Base-by-base conservation (phyloP, 2,329 filamentous ascomycete genomes). In the Exophiala sideris region DNA sequence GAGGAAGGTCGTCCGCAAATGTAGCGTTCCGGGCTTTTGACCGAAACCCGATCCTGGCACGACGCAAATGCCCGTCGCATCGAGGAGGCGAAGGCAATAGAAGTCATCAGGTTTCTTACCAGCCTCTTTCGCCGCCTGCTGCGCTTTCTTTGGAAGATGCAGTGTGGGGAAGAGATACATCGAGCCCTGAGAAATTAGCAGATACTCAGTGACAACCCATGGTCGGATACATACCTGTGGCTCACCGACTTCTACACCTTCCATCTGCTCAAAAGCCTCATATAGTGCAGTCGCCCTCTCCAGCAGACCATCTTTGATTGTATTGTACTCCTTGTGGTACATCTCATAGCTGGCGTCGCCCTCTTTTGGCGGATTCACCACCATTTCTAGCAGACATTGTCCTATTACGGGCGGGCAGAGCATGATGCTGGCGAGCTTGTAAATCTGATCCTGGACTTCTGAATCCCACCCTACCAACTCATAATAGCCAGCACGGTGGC, bases 141-240 rank as follows among this genome's bases (percentile, higher is more conserved):
- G 73, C 38, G 91, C 94, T 74, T 89, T 89, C 20, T 74, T 64
- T 1, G 94, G 83, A 20, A 99, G 78, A 33, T 78, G 84, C 74
- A 99, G 95, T 64, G 89, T 94, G 20, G 94, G 94, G 83, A 97
- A 99, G 66, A 99, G 87, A 77, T 99, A 99, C 94, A 99, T 99
- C 70, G 88, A 87, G 57, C 94, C 94, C 81, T 96, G 21, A 8
- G 24, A 29, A n/a, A 9, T 12, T 10, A 35, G 48, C 14, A 56
- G 38, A 14, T 5, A 18, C n/a, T 29, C 20, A 12, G n/a, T 24
- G n/a, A 20, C 21, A 29, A 21, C 2, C n/a, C 41, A 32, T n/a
- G 29, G 12, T 4, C 3, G 39, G 29, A 50, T 42, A 71, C 73
- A 55, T 71, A 84, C 81, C 68, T 83, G 88, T 52, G 94, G 94